Percentiles rank a stretch among this genome's conserved stretches.
Conservation (phyloP, 148 eudicot genomes). For the Vaccinium darrowii region DNA sequence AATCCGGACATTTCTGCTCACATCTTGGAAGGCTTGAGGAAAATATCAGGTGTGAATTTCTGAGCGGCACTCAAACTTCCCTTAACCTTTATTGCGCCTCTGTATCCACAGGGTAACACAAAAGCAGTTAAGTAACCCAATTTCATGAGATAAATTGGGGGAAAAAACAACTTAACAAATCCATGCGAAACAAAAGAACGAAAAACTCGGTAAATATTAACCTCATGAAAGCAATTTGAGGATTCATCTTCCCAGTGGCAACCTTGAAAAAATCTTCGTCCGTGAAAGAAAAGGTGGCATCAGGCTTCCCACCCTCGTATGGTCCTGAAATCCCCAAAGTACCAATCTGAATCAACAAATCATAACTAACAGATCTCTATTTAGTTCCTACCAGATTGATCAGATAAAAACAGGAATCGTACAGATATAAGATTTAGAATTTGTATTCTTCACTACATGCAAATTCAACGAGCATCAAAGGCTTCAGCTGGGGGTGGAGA, state of each 20-base stretch:
- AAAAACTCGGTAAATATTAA: constrained; percentile 1
- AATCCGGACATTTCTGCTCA: constrained; percentile 32
- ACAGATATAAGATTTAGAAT: neutral
- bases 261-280: constrained; percentile 88
- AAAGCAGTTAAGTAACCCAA: neutral
- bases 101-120: constrained; percentile 20
- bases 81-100: constrained; percentile 91
- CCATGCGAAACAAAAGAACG: neutral
- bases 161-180: neutral
- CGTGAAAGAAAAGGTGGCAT: constrained; percentile 79
- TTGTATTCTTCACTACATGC: neutral
- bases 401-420: neutral
- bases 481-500: too few species aligned
- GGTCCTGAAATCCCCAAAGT: constrained; percentile 45
- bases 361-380: neutral
- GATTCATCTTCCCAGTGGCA: constrained; percentile 93
- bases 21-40: constrained; percentile 96
- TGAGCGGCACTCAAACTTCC: constrained; percentile 91
- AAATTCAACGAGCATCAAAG: neutral
- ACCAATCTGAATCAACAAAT: neutral
- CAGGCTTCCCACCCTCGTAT: constrained; percentile 90
- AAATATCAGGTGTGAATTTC: constrained; percentile 93
- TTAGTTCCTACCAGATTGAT: neutral
- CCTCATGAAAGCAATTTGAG: constrained; percentile 97
- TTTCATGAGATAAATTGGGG: neutral